A percentile compares a stretch with the other conserved stretches of the same genome.
phyloP scores from a whole-genome alignment of 768 basidiomycete species.

The Imleria badia region DNA sequence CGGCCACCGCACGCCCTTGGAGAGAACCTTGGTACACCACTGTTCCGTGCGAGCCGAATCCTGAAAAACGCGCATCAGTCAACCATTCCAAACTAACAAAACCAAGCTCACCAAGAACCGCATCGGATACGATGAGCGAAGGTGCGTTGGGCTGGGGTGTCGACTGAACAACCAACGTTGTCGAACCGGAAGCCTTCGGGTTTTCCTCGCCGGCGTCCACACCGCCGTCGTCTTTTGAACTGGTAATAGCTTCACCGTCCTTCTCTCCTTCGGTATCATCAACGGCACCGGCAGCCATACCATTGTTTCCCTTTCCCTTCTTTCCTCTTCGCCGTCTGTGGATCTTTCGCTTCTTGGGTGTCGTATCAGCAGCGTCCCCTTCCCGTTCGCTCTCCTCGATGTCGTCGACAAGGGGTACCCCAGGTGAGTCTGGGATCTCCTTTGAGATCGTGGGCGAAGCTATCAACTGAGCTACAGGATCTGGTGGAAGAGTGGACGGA shows the following conservation, averaged over 20 bases:
- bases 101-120: slow-evolving; percentile 61
- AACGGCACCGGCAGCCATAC: slow-evolving; percentile 5
- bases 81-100: not conserved
- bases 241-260: slow-evolving; percentile 20
- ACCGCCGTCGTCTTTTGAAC: slow-evolving; percentile 40
- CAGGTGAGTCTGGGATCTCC: slow-evolving; percentile 8
- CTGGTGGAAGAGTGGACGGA: not conserved
- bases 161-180: slow-evolving; percentile 26
- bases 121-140: slow-evolving; percentile 71
- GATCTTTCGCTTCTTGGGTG: slow-evolving; percentile 42
- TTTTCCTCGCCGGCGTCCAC: slow-evolving; percentile 21
- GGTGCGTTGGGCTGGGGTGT: slow-evolving; percentile 31
- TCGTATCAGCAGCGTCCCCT: slow-evolving; percentile 38
- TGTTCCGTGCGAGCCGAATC: slow-evolving; percentile 95
- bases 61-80: slow-evolving; percentile 40
- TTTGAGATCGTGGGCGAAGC: slow-evolving; percentile 6
- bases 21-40: slow-evolving; percentile 92
- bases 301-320: slow-evolving; percentile 46
- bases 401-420: slow-evolving; percentile 30
- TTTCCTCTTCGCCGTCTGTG: slow-evolving; percentile 48
- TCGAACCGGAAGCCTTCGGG: slow-evolving; percentile 2
- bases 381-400: slow-evolving; percentile 64
- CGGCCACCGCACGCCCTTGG: slow-evolving; percentile 98
- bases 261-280: slow-evolving; percentile 28
- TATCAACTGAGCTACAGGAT: slow-evolving; percentile 1